Base-by-base conservation (phyloP, 2,329 filamentous ascomycete genomes). In the Metarhizium robertsii region DNA sequence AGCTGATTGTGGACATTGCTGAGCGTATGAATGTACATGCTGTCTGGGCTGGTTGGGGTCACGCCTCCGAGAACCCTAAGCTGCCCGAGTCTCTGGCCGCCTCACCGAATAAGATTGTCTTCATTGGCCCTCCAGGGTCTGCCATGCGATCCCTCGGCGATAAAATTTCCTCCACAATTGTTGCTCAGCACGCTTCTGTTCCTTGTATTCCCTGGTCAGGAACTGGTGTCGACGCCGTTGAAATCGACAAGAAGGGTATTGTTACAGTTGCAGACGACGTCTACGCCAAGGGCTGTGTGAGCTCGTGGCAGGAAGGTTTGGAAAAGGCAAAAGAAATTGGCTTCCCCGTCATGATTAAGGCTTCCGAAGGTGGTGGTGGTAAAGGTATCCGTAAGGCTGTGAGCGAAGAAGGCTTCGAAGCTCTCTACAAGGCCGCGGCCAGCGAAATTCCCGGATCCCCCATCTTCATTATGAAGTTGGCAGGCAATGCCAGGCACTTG, bases 381-480 rank as follows among this genome's bases (percentile, higher is more conserved):
- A 99, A 99, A 79, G 94, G 94, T 81, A 99, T 99, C 69, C 90
- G 95, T 70, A 96, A 97, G 77, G 94, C 94, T 62, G 79, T 90
- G 59, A 79, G 79, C 59, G 92, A 96, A 70, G 87, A 92, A 46
- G 85, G 88, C 60, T 99, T 99, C 66, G 80, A 87, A 68, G 79
- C 80, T 63, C 79, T 97, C 49, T 99, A 97, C 81, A 94, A 95
- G 73, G 94, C 92, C 49, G 94, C 95, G 25, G 92, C 94, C 5
- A 95, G 87, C 72, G 95, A 99, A 73, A 97, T 99, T 63, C 95
- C 94, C 11, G 95, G 95, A 50, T 99, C 94, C 34, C 94, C 95
- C 63, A 99, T 99, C 74, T 99, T 99, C 81, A 95, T 99, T 77
- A 99, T 99, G 94, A 96, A 99, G 84, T 79, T 99, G 60, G 94